Percentiles rank a stretch among this genome's conserved stretches.
These are phyloP conservation scores for Rubia peregrina DNA, from an alignment of 305 asterid species.

Conservation along the genomic window DNA sequence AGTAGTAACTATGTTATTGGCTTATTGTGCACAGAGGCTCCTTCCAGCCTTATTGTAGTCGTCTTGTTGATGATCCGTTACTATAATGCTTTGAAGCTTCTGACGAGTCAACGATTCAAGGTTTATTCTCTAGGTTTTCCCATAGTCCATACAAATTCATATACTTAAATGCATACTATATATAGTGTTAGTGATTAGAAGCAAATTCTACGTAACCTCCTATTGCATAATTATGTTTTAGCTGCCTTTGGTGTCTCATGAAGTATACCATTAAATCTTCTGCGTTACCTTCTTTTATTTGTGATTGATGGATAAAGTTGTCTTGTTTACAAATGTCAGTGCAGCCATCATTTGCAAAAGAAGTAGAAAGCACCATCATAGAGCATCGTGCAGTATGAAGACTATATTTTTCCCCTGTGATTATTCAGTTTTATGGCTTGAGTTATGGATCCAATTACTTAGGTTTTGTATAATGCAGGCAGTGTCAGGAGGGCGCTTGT, in stretches of 20 bases:
- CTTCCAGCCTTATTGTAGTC: slow-evolving; percentile 75
- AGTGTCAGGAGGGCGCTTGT: slow-evolving; percentile 41
- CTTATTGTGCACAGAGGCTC: slow-evolving; percentile 54
- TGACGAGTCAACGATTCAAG: slow-evolving; percentile 47
- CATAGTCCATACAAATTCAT: background rate
- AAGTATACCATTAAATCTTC: too few species aligned
- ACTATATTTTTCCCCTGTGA: background rate
- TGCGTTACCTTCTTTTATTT: background rate
- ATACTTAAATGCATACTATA: background rate
- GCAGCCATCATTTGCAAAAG: slow-evolving; percentile 33
- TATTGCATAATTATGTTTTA: background rate
- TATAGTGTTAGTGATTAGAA: background rate
- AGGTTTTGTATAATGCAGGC: slow-evolving; percentile 48
- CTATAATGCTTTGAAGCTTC: slow-evolving; percentile 66
- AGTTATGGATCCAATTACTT: background rate
- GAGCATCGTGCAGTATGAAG: slow-evolving; percentile 47
- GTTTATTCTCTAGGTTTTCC: slow-evolving; percentile 23
- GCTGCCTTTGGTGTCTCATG: background rate
- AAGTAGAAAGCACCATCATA: slow-evolving; percentile 49
- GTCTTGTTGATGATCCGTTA: slow-evolving; percentile 82
- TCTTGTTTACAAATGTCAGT: slow-evolving; percentile 35
- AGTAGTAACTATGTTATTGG: background rate
- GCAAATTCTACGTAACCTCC: too few species aligned
- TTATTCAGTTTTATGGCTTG: background rate
- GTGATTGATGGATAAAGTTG: background rate